These are phyloP conservation scores for Gossypium sturtianum DNA, from an alignment of 345 rosid genomes.

Conservation along the genomic window DNA sequence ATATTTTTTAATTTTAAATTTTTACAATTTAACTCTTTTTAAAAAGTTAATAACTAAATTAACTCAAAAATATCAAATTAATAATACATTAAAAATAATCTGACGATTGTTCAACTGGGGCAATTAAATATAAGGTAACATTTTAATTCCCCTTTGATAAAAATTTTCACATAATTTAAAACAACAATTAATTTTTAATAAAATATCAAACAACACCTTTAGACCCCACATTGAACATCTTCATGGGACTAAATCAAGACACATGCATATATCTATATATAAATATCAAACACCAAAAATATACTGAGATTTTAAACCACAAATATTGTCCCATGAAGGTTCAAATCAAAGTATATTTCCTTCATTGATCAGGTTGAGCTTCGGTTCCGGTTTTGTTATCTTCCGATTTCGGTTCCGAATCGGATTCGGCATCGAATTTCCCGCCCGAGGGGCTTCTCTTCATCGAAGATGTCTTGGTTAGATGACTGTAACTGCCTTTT, in stretches of 20 bases:
- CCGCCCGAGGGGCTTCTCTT: neutral
- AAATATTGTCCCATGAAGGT: neutral
- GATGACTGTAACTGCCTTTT: constrained; percentile 30
- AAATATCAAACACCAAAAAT: neutral
- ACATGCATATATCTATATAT: neutral
- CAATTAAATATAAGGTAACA: too few species aligned
- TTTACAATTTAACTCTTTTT: too few species aligned
- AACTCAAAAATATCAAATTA: too few species aligned
- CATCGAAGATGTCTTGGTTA: neutral
- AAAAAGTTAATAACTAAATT: too few species aligned
- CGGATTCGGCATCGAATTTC: neutral
- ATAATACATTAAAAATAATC: too few species aligned
- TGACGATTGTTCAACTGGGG: too few species aligned
- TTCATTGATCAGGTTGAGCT: neutral
- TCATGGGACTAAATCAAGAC: neutral
- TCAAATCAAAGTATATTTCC: neutral
- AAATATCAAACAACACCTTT: neutral
- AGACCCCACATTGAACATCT: neutral
- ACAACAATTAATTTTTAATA: neutral
- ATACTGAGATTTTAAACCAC: neutral
- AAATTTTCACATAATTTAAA: neutral
- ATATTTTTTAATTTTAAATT: too few species aligned
- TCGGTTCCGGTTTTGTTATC: neutral
- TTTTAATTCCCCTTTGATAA: neutral
- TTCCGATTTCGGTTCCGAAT: neutral